These are phyloP conservation scores for Kwoniella shandongensis DNA, from an alignment of 768 basidiomycete species.

Conservation along the genomic window DNA sequence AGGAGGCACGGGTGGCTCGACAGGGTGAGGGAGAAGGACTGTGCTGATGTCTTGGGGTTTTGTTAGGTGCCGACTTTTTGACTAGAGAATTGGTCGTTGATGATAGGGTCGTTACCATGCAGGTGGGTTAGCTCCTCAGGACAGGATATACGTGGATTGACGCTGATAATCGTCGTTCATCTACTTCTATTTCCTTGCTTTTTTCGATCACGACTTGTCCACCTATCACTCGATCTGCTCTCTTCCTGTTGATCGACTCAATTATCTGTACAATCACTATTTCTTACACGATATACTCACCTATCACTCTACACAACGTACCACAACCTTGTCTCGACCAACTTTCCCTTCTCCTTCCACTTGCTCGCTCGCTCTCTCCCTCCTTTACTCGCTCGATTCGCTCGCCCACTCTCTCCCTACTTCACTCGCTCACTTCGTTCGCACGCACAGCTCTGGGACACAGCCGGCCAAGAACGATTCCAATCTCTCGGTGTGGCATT, in stretches of 20 bases:
- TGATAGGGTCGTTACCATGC: slow-evolving; percentile 97
- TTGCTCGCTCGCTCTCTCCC: too few species aligned
- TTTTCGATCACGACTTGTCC: too few species aligned
- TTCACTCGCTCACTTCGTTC: neutral
- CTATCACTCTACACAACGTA: too few species aligned
- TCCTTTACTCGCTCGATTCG: neutral
- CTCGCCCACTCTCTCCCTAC: neutral
- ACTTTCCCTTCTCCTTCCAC: too few species aligned
- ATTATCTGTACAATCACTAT: too few species aligned
- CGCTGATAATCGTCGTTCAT: neutral
- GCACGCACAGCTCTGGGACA: slow-evolving; percentile 91
- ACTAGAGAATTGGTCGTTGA: slow-evolving; percentile 99
- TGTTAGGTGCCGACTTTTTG: slow-evolving; percentile 57
- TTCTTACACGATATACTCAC: too few species aligned
- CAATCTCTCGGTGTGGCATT: slow-evolving; percentile 98
- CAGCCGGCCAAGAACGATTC: slow-evolving; percentile 98
- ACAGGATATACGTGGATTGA: neutral
- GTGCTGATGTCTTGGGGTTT: neutral
- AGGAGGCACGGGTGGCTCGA: too few species aligned
- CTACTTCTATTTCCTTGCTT: too few species aligned
- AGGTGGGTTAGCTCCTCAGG: slow-evolving; percentile 62
- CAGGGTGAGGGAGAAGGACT: too few species aligned
- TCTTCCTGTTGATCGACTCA: neutral
- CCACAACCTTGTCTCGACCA: too few species aligned
- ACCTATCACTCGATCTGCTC: neutral